Evolutionary conservation across 306 rosid genomes (phyloP).

Genomic region (Castanea sativa): DNA sequence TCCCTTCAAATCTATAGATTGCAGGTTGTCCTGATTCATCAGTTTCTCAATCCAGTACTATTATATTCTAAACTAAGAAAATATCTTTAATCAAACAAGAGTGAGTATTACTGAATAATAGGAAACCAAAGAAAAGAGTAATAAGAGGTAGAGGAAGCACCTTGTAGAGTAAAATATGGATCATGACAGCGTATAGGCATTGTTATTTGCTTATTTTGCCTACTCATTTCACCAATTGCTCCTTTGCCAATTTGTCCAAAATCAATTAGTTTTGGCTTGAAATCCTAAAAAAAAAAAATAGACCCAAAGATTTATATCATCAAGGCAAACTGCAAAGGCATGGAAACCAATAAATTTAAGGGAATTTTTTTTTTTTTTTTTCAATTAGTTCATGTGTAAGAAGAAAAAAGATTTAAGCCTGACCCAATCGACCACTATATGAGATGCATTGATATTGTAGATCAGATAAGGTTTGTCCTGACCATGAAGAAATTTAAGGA

Average conservation of each 20-base stretch:
- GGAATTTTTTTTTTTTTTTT: too few species aligned
- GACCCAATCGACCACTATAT: conserved; percentile 62
- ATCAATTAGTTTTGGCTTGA: conserved; percentile 48
- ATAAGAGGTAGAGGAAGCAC: conserved; percentile 13
- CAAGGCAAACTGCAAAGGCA: not conserved
- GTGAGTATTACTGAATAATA: not conserved
- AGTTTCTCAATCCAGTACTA: not conserved
- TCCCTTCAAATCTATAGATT: not conserved
- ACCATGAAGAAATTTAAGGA: conserved; percentile 50
- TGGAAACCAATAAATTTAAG: not conserved
- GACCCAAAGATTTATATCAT: not conserved
- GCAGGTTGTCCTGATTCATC: not conserved
- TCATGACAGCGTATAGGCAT: conserved; percentile 29
- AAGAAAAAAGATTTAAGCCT: not conserved
- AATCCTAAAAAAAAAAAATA: conserved; percentile 30
- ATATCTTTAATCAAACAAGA: not conserved
- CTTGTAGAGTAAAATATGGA: conserved; percentile 47
- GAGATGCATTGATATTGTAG: conserved; percentile 44
- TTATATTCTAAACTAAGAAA: not conserved
- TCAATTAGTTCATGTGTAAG: not conserved
- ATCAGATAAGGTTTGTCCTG: conserved; percentile 43
- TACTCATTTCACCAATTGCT: conserved; percentile 14
- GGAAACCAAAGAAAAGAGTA: not conserved
- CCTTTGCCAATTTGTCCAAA: conserved; percentile 25
- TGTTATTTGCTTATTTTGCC: conserved; percentile 29